Percentiles rank a stretch among this genome's conserved stretches.
phyloP scores from a whole-genome alignment of 225 moss, liverwort and hornwort genomes.

The Anthoceros angustus region DNA sequence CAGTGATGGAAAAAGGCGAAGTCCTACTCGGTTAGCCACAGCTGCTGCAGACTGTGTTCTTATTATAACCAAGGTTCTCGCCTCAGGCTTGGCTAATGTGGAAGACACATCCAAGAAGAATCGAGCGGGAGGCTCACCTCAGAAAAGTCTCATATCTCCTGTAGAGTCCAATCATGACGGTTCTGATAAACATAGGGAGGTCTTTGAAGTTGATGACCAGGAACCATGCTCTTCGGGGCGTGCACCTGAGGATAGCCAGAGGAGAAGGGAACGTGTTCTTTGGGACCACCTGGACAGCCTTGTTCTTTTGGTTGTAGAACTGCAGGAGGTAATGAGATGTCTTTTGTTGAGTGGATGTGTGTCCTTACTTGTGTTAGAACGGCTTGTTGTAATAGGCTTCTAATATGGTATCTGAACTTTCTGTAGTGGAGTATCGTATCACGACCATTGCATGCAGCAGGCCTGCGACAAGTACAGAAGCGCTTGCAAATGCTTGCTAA shows the following conservation, averaged over 20 bases:
- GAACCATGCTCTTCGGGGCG: slow-evolving; percentile 23
- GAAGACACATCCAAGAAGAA: slow-evolving; percentile 18
- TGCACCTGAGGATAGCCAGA: slow-evolving; percentile 21
- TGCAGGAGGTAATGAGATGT: slow-evolving; percentile 43
- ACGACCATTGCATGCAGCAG: slow-evolving; percentile 72
- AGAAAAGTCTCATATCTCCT: slow-evolving; percentile 19
- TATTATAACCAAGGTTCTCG: slow-evolving; percentile 53
- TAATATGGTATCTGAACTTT: slow-evolving; percentile 4
- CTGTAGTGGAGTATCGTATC: slow-evolving; percentile 66
- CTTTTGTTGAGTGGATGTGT: not conserved
- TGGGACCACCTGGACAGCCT: slow-evolving; percentile 72
- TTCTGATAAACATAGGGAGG: not conserved
- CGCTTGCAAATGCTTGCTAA: slow-evolving; percentile 46
- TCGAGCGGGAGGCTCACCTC: slow-evolving; percentile 16
- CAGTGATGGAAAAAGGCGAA: slow-evolving; percentile 46
- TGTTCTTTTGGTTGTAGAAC: slow-evolving; percentile 42
- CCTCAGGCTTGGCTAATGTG: slow-evolving; percentile 24
- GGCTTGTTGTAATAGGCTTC: slow-evolving; percentile 2
- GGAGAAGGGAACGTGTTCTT: slow-evolving; percentile 41
- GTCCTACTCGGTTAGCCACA: slow-evolving; percentile 74
- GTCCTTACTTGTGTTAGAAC: not conserved
- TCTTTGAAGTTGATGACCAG: slow-evolving; percentile 4
- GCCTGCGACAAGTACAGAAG: slow-evolving; percentile 61
- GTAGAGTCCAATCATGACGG: slow-evolving; percentile 9
- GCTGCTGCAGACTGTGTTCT: slow-evolving; percentile 76